Evolutionary conservation across 257 asterid genomes (phyloP).

Genomic region (Plantago ovata): DNA sequence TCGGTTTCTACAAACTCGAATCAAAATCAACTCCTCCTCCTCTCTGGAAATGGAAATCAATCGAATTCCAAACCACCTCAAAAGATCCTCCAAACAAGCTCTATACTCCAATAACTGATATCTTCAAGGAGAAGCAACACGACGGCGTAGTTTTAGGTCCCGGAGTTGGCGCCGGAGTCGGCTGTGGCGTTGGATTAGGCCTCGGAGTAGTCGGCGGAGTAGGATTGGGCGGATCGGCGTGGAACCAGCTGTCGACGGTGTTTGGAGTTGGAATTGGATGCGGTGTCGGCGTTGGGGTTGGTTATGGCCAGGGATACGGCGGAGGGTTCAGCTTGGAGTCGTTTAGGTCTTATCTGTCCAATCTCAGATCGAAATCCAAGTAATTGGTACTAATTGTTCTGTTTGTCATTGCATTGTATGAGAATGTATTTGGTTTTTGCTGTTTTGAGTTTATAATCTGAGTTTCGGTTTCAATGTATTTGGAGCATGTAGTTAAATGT

Average conservation of each 20-base stretch:
- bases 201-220: slow-evolving; percentile 61
- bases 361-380: slow-evolving; percentile 35
- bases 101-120: slow-evolving; percentile 34
- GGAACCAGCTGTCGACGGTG: slow-evolving; percentile 52
- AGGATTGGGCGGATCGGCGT: slow-evolving; percentile 49
- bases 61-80: slow-evolving; percentile 22
- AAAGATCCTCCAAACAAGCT: slow-evolving; percentile 38
- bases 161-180: slow-evolving; percentile 71
- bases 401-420: too few relatives aligned
- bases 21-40: slow-evolving; percentile 15
- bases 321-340: slow-evolving; percentile 48
- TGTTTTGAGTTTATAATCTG: too few relatives aligned
- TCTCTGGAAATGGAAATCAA: slow-evolving; percentile 56
- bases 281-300: slow-evolving; percentile 76
- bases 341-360: slow-evolving; percentile 30
- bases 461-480: too few relatives aligned
- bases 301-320: slow-evolving; percentile 76
- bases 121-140: slow-evolving; percentile 40
- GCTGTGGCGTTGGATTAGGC: slow-evolving; percentile 82
- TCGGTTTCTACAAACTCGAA: slow-evolving; percentile 27
- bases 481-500: too few relatives aligned
- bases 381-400: too few relatives aligned
- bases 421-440: too few relatives aligned
- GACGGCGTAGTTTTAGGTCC: slow-evolving; percentile 62
- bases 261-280: slow-evolving; percentile 82